Conservation (phyloP, 1,284 basidiomycete genomes). For the Pseudozyma tsukubaensis region DNA sequence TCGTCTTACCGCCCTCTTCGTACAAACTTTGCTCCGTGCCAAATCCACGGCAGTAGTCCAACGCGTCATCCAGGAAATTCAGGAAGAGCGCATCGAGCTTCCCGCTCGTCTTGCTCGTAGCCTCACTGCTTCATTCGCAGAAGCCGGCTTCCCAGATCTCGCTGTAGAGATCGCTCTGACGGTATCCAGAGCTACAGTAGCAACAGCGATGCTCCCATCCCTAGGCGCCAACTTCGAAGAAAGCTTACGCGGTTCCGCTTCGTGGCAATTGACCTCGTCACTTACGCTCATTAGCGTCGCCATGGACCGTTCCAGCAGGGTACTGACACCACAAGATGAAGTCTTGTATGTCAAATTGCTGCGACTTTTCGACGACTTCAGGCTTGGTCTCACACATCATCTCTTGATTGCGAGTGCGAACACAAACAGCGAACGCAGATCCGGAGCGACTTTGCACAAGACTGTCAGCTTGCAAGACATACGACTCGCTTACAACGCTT, state of each 20-base stretch:
- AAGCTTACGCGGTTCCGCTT: background rate
- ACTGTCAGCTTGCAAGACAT: slow-evolving; percentile 12
- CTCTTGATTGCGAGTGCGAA: slow-evolving; percentile 8
- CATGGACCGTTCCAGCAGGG: slow-evolving; percentile 33
- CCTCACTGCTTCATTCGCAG: slow-evolving; percentile 36
- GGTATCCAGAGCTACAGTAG: slow-evolving; percentile 12
- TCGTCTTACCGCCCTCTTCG: slow-evolving; percentile 21
- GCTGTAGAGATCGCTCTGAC: slow-evolving; percentile 37
- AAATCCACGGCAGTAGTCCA: slow-evolving; percentile 18
- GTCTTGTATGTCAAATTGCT: slow-evolving; percentile 20
- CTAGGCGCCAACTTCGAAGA: background rate
- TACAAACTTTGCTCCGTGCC: slow-evolving; percentile 25
- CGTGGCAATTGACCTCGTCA: slow-evolving; percentile 14
- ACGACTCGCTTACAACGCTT: slow-evolving; percentile 42
- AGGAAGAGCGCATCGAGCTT: slow-evolving; percentile 21
- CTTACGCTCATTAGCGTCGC: slow-evolving; percentile 44
- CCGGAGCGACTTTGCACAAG: background rate
- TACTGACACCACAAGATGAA: background rate
- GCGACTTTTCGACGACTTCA: slow-evolving; percentile 43
- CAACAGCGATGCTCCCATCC: background rate
- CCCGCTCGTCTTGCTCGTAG: slow-evolving; percentile 27
- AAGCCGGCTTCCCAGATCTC: slow-evolving; percentile 36
- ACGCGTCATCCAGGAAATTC: slow-evolving; percentile 32
- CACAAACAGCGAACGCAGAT: background rate
- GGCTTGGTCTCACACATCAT: slow-evolving; percentile 36